Percentiles rank a stretch among this genome's conserved stretches.
Conservation (phyloP, 73 alveolate genomes). For the Paramecium caudatum region DNA sequence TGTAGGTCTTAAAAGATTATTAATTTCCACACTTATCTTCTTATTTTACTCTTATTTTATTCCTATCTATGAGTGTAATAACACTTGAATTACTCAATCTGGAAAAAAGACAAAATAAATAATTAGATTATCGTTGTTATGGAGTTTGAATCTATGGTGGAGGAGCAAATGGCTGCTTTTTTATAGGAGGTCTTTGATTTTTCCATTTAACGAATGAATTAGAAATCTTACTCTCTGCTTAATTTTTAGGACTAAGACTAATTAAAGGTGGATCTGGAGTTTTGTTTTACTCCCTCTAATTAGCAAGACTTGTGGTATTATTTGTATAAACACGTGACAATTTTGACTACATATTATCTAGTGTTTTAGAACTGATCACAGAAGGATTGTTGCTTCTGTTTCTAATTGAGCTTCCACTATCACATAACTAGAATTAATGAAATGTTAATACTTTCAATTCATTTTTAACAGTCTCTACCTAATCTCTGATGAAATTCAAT, state of each 20-base stretch:
- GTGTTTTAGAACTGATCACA: conserved; percentile 34
- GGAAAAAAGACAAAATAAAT: conserved; percentile 30
- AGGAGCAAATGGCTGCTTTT: too few relatives aligned
- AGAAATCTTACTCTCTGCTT: neutral
- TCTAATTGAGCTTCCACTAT: conserved; percentile 56
- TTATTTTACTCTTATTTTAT: conserved; percentile 10
- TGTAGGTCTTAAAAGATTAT: neutral
- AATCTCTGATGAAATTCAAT: conserved; percentile 31
- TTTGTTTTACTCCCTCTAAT: too few relatives aligned
- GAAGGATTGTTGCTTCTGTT: conserved; percentile 42
- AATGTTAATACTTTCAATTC: conserved; percentile 9
- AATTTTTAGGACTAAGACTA: conserved; percentile 3
- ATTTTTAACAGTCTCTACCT: conserved; percentile 64
- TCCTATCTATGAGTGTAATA: neutral
- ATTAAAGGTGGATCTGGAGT: too few relatives aligned
- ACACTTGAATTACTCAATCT: neutral
- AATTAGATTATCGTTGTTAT: too few relatives aligned
- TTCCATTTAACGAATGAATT: conserved; percentile 25
- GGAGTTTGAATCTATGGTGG: too few relatives aligned
- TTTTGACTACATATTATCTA: conserved; percentile 22
- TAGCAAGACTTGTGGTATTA: neutral
- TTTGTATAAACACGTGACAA: conserved; percentile 4
- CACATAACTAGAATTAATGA: neutral
- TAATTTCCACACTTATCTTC: conserved; percentile 33
- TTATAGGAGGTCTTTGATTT: too few relatives aligned